A percentile compares a stretch with the other conserved stretches of the same genome.
phyloP scores from a whole-genome alignment of 78 protist species.

The Creolimax fragrantissima region DNA sequence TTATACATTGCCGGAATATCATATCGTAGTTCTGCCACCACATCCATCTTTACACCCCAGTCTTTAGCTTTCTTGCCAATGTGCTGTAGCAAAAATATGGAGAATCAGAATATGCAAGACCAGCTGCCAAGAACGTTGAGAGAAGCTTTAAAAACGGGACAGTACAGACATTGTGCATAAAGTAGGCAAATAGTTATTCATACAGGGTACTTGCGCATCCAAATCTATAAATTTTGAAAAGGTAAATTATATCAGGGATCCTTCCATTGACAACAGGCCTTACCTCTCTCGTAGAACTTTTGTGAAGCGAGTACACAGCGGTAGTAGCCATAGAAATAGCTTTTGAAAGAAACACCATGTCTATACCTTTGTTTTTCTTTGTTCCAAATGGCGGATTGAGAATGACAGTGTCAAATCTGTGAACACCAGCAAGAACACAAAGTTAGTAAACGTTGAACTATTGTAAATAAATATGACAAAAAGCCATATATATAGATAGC shows the following conservation, averaged over 20 bases:
- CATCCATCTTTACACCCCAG: constrained; percentile 5
- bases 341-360: constrained; percentile 34
- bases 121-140: too few species aligned
- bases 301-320: constrained; percentile 7
- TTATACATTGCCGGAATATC: constrained; percentile 33
- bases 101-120: too few species aligned
- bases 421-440: neutral
- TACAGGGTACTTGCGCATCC: neutral
- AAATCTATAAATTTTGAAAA: neutral
- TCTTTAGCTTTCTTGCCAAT: neutral
- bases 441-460: too few species aligned
- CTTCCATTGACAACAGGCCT: neutral
- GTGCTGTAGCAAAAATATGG: neutral
- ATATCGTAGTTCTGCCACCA: constrained; percentile 29
- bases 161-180: neutral
- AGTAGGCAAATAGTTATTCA: neutral
- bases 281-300: neutral
- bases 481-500: too few species aligned
- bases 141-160: neutral
- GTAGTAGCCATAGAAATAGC: constrained; percentile 17
- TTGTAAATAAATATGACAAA: too few species aligned
- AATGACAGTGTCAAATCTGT: constrained; percentile 42
- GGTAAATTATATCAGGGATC: neutral
- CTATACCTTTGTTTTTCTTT: constrained; percentile 35
- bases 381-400: constrained; percentile 77